Base-by-base conservation (phyloP, 169 alveolate species). In the Eimeria tenella region DNA sequence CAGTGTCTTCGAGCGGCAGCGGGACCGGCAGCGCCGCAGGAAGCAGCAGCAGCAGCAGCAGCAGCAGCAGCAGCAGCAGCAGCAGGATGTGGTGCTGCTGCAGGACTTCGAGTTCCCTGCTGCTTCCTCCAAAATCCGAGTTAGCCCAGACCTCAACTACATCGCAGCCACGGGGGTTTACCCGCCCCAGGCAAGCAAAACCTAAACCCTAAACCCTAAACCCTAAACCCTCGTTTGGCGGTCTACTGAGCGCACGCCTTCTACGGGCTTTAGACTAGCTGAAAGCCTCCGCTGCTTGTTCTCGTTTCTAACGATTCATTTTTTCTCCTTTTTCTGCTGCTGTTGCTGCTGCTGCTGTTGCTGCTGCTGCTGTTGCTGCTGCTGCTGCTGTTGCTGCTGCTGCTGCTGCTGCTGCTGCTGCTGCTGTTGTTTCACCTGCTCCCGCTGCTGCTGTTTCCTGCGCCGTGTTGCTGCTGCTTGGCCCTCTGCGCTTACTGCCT, bases 161-260 rank as follows among this genome's bases (percentile, higher is more conserved):
- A 90, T 98, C 23, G 97, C 98, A 13, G 98, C 99, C 23, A 95
- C 97, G 58, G 98, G 99, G 63, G 92, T 95, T 10, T 97, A 98
- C 94, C 98, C 99, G 10, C 99, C 99, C 21, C 97, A 97, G 90
- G 93, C 98, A 25, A 96, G 98, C 94, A 58, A 31, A 31, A 0
- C 42, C 42, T 31, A 31, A 31, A 31, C 42, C 42, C 42, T 31
- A 31, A 31, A 31, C 42, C 42, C 42, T 31, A 31, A 31, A 13
- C 68, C 68, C 68, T 58, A 53, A 9, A 10, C 50, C 21, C 42
- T 13, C 19, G 21, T 21, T 53, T 23, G 68, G 55, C 73, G 23
- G 49, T 13, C 65, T 9, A 11, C 31, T 11, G 17, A 0, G 50
- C 55, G 4, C 65, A 11, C 23, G 23, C 50, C 70, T 0, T 42